phyloP scores from a whole-genome alignment of 441 rosid genomes.

The Gossypium lobatum region DNA sequence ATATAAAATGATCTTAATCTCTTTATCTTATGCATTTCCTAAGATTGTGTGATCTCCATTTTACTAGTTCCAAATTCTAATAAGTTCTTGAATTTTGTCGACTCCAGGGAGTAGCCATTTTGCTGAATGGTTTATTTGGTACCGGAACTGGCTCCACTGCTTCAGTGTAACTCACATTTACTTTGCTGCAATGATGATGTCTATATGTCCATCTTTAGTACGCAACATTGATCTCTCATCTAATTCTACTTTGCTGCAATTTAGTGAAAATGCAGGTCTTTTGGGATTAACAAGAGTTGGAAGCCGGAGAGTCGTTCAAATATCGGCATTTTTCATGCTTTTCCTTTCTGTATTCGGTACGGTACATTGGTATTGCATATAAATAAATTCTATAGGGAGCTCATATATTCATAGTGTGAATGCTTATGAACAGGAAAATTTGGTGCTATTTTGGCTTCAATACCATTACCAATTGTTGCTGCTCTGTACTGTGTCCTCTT shows the following conservation, averaged over 20 bases:
- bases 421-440: conserved; percentile 55
- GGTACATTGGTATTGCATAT: not conserved
- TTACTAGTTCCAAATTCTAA: conserved; percentile 3
- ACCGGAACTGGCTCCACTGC: conserved; percentile 63
- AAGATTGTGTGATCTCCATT: not conserved
- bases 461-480: conserved; percentile 75
- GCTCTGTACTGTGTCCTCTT: conserved; percentile 72
- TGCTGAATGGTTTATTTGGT: conserved; percentile 60
- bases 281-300: conserved; percentile 75
- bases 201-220: not conserved
- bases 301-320: conserved; percentile 68
- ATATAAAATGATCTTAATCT: not conserved
- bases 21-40: not conserved
- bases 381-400: not conserved
- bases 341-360: conserved; percentile 74
- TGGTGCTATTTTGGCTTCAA: conserved; percentile 76
- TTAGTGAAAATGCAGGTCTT: conserved; percentile 75
- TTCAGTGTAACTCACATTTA: conserved; percentile 51
- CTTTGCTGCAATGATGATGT: conserved; percentile 2
- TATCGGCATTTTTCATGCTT: conserved; percentile 74
- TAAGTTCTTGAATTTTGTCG: conserved; percentile 1
- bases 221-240: not conserved
- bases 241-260: conserved; percentile 17
- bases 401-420: not conserved
- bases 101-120: conserved; percentile 55